Percentiles rank a stretch among this genome's conserved stretches.
Evolutionary conservation across 352 stramenopile species (phyloP).

Genomic region (Phytophthora niederhauseri): DNA sequence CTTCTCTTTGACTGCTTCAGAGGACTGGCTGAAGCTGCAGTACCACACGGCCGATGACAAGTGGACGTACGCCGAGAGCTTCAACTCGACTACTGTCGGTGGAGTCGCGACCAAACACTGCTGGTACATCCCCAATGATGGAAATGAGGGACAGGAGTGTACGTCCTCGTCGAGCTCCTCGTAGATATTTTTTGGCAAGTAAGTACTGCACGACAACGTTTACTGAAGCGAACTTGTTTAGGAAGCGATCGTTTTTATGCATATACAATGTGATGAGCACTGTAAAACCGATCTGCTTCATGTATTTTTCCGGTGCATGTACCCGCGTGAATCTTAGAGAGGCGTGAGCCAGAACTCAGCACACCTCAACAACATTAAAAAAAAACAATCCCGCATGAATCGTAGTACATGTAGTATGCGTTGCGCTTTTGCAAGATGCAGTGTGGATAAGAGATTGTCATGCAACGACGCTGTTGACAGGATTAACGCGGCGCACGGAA

Average conservation of each 20-base stretch:
- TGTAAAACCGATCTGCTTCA: not conserved
- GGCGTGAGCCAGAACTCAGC: too few species aligned
- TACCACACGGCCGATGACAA: conserved; percentile 64
- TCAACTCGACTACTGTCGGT: conserved; percentile 46
- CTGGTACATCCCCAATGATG: conserved; percentile 67
- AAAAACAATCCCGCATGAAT: too few species aligned
- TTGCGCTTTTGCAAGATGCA: too few species aligned
- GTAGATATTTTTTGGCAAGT: conserved; percentile 16
- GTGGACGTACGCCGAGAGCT: conserved; percentile 63
- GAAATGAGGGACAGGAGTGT: conserved; percentile 38
- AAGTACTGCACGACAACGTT: too few species aligned
- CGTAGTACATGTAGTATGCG: too few species aligned
- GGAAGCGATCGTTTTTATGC: not conserved
- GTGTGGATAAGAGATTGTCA: too few species aligned
- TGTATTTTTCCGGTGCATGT: not conserved
- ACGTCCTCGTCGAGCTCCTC: conserved; percentile 26
- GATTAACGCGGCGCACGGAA: too few species aligned
- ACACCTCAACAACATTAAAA: too few species aligned
- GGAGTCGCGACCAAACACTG: conserved; percentile 67
- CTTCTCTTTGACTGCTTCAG: conserved; percentile 56
- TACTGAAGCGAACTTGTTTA: not conserved
- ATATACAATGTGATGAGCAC: not conserved
- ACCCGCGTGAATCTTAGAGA: too few species aligned
- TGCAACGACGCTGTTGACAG: too few species aligned
- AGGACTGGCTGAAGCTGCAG: conserved; percentile 70